Conservation (phyloP, 1,284 basidiomycete genomes). For the Porodaedalea pini region DNA sequence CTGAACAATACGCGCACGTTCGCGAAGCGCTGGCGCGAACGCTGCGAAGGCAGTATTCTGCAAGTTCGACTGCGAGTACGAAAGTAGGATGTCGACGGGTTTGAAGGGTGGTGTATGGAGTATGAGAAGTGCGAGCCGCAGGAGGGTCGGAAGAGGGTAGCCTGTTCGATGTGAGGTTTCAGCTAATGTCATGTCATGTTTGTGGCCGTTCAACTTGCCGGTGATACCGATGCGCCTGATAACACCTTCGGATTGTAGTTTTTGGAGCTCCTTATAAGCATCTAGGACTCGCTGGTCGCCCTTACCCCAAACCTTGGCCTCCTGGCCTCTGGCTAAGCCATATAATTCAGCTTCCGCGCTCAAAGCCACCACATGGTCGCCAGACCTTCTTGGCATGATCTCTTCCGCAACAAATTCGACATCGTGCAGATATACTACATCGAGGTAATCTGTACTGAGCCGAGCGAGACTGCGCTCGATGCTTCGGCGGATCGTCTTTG, state of each 20-base stretch:
- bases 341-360: constrained; percentile 50
- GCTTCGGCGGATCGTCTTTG: constrained; percentile 64
- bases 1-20: constrained; percentile 64
- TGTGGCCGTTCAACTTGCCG: constrained; percentile 43
- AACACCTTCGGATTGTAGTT: constrained; percentile 75
- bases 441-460: constrained; percentile 79
- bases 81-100: constrained; percentile 78
- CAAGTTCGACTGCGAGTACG: constrained; percentile 85
- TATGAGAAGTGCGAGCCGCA: constrained; percentile 80
- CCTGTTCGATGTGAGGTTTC: constrained; percentile 39
- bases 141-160: constrained; percentile 85
- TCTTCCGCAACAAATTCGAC: constrained; percentile 79
- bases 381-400: constrained; percentile 47
- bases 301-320: constrained; percentile 59
- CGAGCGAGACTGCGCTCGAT: constrained; percentile 72
- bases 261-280: constrained; percentile 69
- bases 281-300: constrained; percentile 81
- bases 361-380: constrained; percentile 57
- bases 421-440: constrained; percentile 89
- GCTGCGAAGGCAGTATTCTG: constrained; percentile 68
- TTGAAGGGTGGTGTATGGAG: constrained; percentile 57
- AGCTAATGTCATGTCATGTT: no score
- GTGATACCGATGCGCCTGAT: constrained; percentile 83
- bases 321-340: constrained; percentile 58
- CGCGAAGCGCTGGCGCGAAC: constrained; percentile 59